phyloP scores from a whole-genome alignment of 2,329 filamentous ascomycete species.

The Chaetothyriales sp. region DNA sequence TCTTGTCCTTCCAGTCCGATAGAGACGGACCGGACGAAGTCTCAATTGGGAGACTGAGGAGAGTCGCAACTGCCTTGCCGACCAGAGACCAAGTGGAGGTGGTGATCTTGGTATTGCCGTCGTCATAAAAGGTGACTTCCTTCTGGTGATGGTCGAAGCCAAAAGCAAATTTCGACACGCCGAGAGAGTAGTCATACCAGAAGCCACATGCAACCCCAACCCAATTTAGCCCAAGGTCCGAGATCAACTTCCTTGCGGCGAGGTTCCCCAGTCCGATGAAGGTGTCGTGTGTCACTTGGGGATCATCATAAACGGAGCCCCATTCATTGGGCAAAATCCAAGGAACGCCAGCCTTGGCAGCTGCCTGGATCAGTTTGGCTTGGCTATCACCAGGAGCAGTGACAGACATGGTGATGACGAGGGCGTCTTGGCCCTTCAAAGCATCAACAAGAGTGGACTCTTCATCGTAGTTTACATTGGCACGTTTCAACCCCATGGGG shows the following conservation, averaged over 20 bases:
- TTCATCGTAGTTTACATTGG: constrained; percentile 33
- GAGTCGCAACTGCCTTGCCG: constrained; percentile 38
- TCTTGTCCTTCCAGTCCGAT: constrained; percentile 34
- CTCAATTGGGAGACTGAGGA: constrained; percentile 34
- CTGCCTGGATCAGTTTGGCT: constrained; percentile 39
- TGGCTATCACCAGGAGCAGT: constrained; percentile 33
- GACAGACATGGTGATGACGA: constrained; percentile 42
- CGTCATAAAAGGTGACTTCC: constrained; percentile 38
- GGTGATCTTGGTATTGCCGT: constrained; percentile 44
- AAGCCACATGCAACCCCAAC: constrained; percentile 35
- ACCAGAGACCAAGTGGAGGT: constrained; percentile 47
- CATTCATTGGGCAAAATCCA: constrained; percentile 44
- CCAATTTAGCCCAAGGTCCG: neutral
- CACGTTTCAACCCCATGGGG: constrained; percentile 26
- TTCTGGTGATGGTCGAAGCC: constrained; percentile 39
- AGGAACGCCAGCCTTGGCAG: constrained; percentile 40
- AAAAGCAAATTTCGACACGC: constrained; percentile 23
- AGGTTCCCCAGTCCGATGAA: constrained; percentile 22
- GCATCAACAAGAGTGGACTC: constrained; percentile 35
- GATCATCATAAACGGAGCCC: constrained; percentile 22
- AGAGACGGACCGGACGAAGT: constrained; percentile 28
- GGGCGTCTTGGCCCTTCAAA: constrained; percentile 41
- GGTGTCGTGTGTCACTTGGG: constrained; percentile 23
- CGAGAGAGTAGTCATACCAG: constrained; percentile 43
- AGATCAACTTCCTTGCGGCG: neutral